Evolutionary conservation across 805 yeast species (phyloP).

Genomic region (Yarrowia yakushimensis): DNA sequence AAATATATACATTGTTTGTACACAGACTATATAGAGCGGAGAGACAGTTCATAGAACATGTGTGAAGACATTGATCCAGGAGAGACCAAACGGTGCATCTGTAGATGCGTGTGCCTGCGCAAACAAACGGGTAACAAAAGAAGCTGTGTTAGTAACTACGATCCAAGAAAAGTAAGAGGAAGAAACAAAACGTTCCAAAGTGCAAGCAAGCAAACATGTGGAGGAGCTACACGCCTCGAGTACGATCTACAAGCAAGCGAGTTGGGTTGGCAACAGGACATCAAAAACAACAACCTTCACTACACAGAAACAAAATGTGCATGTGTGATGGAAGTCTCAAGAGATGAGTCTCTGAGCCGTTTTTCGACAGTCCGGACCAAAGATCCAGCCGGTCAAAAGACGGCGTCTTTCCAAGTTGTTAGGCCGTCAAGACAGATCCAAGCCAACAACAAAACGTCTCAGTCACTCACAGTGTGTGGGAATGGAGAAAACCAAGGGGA

Average conservation of each 20-base stretch:
- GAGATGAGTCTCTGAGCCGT: background rate
- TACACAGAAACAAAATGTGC: background rate
- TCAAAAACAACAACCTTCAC: background rate
- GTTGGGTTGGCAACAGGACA: background rate
- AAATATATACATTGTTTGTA: no score
- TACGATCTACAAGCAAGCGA: background rate
- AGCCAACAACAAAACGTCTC: background rate
- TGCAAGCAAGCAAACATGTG: background rate
- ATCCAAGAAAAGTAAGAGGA: no score
- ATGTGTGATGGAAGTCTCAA: background rate
- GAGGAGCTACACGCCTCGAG: constrained; percentile 1
- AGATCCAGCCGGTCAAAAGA: background rate
- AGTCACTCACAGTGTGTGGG: background rate
- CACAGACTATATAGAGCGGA: no score
- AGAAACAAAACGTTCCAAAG: background rate
- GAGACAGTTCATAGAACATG: no score
- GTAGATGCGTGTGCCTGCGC: no score
- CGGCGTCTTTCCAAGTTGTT: background rate
- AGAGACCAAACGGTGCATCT: no score
- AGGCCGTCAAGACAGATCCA: no score
- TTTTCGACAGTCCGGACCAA: background rate
- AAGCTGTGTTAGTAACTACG: background rate
- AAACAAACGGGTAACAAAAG: background rate
- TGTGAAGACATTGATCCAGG: no score
- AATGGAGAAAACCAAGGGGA: background rate